phyloP scores from a whole-genome alignment of 106 monocot species.

The Allium cepa region DNA sequence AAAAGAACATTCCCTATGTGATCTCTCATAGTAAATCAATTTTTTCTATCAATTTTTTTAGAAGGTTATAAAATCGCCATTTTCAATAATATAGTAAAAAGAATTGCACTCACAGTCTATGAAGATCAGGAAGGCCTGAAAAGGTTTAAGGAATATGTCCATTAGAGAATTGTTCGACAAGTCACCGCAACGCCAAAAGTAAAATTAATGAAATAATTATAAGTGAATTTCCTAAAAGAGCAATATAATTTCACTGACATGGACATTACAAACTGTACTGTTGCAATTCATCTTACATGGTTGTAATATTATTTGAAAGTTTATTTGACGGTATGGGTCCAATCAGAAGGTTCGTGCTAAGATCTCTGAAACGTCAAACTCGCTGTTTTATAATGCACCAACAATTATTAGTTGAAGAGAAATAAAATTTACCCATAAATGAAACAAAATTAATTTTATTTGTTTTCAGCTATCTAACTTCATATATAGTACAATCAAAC shows the following conservation, averaged over 20 bases:
- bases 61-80: not conserved
- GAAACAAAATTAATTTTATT: not conserved
- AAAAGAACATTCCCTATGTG: not conserved
- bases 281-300: constrained; percentile 39
- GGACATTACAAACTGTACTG: no score
- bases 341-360: constrained; percentile 57
- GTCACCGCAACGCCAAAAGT: no score
- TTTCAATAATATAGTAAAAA: no score
- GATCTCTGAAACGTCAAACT: constrained; percentile 15
- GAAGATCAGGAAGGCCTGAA: constrained; percentile 59
- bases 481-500: not conserved
- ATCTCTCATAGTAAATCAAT: not conserved
- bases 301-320: constrained; percentile 69
- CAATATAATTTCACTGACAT: not conserved
- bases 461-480: not conserved
- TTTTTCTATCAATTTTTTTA: not conserved
- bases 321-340: constrained; percentile 64
- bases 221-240: not conserved
- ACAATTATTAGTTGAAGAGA: not conserved
- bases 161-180: constrained; percentile 56
- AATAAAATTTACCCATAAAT: not conserved
- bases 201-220: no score
- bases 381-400: constrained; percentile 4
- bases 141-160: constrained; percentile 69
- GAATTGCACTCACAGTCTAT: constrained; percentile 52